phyloP scores from a whole-genome alignment of 1,284 basidiomycete species.

The Leccinum fuscescens region DNA sequence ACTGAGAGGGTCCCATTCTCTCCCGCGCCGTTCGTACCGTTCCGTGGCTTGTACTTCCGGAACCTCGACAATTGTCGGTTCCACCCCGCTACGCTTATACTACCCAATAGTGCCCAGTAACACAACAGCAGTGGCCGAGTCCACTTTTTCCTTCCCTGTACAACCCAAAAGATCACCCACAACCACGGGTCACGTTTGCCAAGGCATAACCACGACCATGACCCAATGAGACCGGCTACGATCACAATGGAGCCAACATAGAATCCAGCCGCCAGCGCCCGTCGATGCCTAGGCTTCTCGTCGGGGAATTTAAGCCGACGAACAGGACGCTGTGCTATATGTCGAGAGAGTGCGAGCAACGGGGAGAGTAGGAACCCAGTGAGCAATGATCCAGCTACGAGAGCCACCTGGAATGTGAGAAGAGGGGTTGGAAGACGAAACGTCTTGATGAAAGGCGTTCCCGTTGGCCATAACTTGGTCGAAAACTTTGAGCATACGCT shows the following conservation, averaged over 20 bases:
- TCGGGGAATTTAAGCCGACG: conserved; percentile 87
- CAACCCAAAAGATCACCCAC: conserved; percentile 76
- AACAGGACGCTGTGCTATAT: conserved; percentile 88
- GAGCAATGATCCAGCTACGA: conserved; percentile 90
- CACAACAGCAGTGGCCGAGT: conserved; percentile 75
- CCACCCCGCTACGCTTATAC: conserved; percentile 90
- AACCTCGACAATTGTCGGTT: conserved; percentile 81
- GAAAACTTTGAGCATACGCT: conserved; percentile 10
- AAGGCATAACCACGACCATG: conserved; percentile 91
- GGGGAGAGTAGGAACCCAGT: conserved; percentile 94
- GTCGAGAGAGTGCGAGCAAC: conserved; percentile 87
- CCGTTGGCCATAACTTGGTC: conserved; percentile 71
- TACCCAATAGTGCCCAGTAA: conserved; percentile 85
- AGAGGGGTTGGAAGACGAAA: conserved; percentile 93
- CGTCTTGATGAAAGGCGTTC: conserved; percentile 88
- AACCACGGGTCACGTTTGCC: conserved; percentile 85
- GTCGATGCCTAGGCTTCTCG: conserved; percentile 83
- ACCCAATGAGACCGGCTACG: conserved; percentile 83
- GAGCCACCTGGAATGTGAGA: conserved; percentile 88
- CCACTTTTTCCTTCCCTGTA: conserved; percentile 79
- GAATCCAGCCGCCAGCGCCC: conserved; percentile 84
- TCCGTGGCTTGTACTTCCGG: conserved; percentile 59
- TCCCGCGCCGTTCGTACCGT: conserved; percentile 28
- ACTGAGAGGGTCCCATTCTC: conserved; percentile 36
- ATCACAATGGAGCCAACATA: conserved; percentile 79